These are phyloP conservation scores for Colletotrichum incanum DNA, from an alignment of 2,329 filamentous ascomycete species.

Conservation along the genomic window DNA sequence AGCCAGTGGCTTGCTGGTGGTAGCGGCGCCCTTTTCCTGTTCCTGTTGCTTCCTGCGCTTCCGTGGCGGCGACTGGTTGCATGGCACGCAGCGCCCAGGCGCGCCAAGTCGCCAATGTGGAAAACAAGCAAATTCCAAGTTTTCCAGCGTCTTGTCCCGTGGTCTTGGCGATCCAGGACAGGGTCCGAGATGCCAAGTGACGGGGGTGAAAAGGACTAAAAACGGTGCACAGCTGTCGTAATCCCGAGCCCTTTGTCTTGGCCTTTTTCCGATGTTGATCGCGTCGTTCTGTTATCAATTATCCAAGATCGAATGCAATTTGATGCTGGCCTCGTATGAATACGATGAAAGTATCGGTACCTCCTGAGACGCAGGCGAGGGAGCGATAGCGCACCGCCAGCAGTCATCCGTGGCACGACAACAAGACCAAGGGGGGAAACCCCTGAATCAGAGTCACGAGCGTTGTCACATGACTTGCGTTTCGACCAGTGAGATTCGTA, in stretches of 20 bases:
- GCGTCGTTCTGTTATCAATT: neutral
- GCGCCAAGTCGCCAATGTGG: slow-evolving; percentile 38
- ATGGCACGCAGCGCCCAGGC: slow-evolving; percentile 36
- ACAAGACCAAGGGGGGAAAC: slow-evolving; percentile 1
- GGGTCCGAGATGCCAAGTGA: slow-evolving; percentile 19
- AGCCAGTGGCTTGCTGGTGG: neutral
- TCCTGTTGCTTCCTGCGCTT: slow-evolving; percentile 11
- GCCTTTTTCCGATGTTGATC: neutral
- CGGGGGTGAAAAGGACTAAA: slow-evolving; percentile 1
- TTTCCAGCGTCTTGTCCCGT: slow-evolving; percentile 42
- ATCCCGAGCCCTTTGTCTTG: slow-evolving; percentile 5
- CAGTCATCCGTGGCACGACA: slow-evolving; percentile 22
- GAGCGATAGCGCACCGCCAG: slow-evolving; percentile 28
- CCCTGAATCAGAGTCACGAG: slow-evolving; percentile 16
- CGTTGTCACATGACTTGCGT: fast-evolving
- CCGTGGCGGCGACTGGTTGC: slow-evolving; percentile 4
- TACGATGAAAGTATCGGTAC: slow-evolving; percentile 9
- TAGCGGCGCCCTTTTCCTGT: neutral
- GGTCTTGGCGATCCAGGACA: slow-evolving; percentile 42
- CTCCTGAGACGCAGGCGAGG: slow-evolving; percentile 10
- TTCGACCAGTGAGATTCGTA: neutral
- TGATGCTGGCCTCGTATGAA: slow-evolving; percentile 15
- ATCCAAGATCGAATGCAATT: neutral
- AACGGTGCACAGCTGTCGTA: slow-evolving; percentile 20
- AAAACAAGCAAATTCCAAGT: slow-evolving; percentile 44